Evolutionary conservation across 176 grass and related monocot genomes (phyloP).

Genomic region (Triticum dicoccoides): DNA sequence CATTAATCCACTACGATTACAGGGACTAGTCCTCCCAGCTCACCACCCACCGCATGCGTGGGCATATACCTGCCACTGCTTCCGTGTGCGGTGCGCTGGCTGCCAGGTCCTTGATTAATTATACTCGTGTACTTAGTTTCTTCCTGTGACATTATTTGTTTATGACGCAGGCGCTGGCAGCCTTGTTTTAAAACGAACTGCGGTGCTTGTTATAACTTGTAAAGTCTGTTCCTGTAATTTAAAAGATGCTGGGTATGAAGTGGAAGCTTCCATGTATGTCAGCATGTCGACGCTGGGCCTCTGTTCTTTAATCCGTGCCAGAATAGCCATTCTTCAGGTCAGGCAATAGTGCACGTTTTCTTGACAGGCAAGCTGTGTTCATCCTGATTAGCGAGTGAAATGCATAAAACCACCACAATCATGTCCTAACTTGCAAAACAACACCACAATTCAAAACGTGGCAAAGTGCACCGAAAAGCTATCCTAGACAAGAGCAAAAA

Average conservation of each 20-base stretch:
- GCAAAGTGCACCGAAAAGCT: no score
- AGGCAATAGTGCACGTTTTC: no score
- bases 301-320: no score
- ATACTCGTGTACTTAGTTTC: slow-evolving; percentile 10
- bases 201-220: not conserved
- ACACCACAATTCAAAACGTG: no score
- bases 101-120: slow-evolving; percentile 28
- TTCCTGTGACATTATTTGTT: slow-evolving; percentile 34
- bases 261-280: not conserved
- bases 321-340: no score
- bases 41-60: not conserved
- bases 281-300: no score
- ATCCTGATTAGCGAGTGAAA: no score
- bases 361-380: no score
- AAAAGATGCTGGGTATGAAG: not conserved
- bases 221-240: slow-evolving; percentile 19
- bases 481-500: no score
- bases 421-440: no score
- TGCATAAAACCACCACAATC: no score
- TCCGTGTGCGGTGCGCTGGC: slow-evolving; percentile 17
- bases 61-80: not conserved
- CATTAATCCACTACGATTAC: slow-evolving; percentile 26
- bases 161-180: not conserved
- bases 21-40: slow-evolving; percentile 4
- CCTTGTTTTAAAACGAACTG: not conserved